Conservation (phyloP, 441 rosid genomes). For the Gossypium aridum region DNA sequence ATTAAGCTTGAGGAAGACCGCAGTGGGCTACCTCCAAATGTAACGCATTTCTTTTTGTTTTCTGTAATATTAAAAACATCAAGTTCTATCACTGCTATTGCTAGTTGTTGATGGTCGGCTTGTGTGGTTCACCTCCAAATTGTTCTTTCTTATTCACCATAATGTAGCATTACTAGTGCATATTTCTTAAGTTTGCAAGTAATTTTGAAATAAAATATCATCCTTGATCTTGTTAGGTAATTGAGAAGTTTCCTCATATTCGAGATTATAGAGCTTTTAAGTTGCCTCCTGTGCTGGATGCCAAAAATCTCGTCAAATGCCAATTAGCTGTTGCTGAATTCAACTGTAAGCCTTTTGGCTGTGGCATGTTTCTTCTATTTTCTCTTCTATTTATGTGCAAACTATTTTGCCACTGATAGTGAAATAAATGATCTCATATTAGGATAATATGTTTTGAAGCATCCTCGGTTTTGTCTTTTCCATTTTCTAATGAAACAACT, state of each 20-base stretch:
- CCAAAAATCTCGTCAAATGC: slow-evolving; percentile 58
- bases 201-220: background rate
- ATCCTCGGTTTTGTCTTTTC: background rate
- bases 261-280: slow-evolving; percentile 53
- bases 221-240: slow-evolving; percentile 41
- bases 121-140: background rate
- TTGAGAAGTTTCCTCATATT: slow-evolving; percentile 82
- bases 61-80: background rate
- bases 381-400: background rate
- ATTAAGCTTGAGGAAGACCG: slow-evolving; percentile 51
- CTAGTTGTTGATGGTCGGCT: background rate
- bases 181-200: slow-evolving; percentile 6
- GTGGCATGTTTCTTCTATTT: background rate
- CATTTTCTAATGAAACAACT: background rate
- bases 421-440: background rate
- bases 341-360: slow-evolving; percentile 36
- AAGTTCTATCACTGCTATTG: background rate
- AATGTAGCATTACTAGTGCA: background rate
- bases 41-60: slow-evolving; percentile 15
- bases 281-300: slow-evolving; percentile 51
- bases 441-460: background rate
- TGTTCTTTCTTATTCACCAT: background rate
- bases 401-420: background rate
- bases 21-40: slow-evolving; percentile 47
- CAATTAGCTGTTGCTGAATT: slow-evolving; percentile 68